These are phyloP conservation scores for Cnidoscolus chayamansa DNA, from an alignment of 441 rosid species.

Conservation along the genomic window DNA sequence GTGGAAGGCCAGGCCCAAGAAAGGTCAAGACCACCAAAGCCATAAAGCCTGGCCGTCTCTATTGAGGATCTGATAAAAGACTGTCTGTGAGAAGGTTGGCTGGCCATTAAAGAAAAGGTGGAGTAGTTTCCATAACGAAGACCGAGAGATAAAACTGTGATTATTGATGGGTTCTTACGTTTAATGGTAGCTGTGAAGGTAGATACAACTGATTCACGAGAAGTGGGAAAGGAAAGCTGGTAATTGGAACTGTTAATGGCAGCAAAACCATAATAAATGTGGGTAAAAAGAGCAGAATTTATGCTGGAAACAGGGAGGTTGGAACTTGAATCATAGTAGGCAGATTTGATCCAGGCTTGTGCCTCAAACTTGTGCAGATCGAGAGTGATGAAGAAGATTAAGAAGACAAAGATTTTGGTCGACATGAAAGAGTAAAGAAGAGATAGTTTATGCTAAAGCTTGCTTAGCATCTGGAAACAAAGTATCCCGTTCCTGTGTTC, in stretches of 20 bases:
- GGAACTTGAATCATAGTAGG: background rate
- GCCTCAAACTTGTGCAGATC: too few relatives aligned
- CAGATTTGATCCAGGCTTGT: background rate
- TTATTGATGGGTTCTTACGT: constrained; percentile 29
- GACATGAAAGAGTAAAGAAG: too few relatives aligned
- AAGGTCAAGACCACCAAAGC: too few relatives aligned
- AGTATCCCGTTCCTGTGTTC: too few relatives aligned
- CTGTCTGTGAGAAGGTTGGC: constrained; percentile 10
- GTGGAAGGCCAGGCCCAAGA: too few relatives aligned
- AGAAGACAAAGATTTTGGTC: too few relatives aligned
- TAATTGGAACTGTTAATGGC: background rate
- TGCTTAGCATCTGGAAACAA: too few relatives aligned
- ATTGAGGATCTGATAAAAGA: too few relatives aligned
- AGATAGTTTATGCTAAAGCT: too few relatives aligned
- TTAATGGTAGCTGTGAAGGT: background rate
- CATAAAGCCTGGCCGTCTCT: too few relatives aligned
- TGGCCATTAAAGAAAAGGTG: constrained; percentile 10
- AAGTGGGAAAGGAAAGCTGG: background rate
- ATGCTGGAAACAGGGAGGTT: background rate
- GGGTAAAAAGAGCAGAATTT: background rate
- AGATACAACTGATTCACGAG: background rate
- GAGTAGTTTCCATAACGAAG: constrained; percentile 1
- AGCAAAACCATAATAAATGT: background rate
- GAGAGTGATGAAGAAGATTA: too few relatives aligned
- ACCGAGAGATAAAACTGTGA: constrained; percentile 28